Conservation (phyloP, 768 basidiomycete species). For the Pholiota conissans region DNA sequence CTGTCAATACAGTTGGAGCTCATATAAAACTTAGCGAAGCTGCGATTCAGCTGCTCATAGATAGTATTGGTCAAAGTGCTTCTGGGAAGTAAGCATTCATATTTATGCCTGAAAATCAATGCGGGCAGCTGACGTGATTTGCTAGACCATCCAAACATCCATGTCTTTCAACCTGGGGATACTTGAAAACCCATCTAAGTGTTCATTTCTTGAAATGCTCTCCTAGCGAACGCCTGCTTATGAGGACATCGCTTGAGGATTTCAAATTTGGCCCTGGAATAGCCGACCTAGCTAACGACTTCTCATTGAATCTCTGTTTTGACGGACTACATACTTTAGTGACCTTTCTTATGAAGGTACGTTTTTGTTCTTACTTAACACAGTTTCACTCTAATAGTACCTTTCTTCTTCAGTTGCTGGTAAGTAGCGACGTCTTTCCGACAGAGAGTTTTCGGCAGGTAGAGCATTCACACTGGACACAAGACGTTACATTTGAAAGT, state of each 20-base stretch:
- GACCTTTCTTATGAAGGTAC: constrained; percentile 11
- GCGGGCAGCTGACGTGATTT: too few relatives aligned
- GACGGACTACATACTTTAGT: constrained; percentile 11
- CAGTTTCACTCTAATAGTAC: background rate
- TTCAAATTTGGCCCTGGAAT: background rate
- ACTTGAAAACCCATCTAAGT: constrained; percentile 14
- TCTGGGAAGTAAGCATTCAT: background rate
- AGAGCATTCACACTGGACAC: constrained; percentile 17
- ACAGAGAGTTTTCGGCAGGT: constrained; percentile 10
- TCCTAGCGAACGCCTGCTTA: background rate
- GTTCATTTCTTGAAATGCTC: constrained; percentile 8
- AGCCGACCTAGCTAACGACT: background rate
- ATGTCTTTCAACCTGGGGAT: constrained; percentile 14
- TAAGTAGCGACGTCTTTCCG: background rate
- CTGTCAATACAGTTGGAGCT: background rate
- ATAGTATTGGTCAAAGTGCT: background rate
- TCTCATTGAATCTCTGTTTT: constrained; percentile 8
- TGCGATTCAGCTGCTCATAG: background rate
- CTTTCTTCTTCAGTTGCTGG: background rate
- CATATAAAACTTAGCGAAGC: background rate
- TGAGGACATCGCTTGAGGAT: constrained; percentile 1
- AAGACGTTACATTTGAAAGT: constrained; percentile 3
- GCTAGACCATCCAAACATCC: too few relatives aligned
- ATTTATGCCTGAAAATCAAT: too few relatives aligned
- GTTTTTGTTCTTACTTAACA: background rate